Evolutionary conservation across 352 stramenopile genomes (phyloP).

Genomic region (Pythium dissimile): DNA sequence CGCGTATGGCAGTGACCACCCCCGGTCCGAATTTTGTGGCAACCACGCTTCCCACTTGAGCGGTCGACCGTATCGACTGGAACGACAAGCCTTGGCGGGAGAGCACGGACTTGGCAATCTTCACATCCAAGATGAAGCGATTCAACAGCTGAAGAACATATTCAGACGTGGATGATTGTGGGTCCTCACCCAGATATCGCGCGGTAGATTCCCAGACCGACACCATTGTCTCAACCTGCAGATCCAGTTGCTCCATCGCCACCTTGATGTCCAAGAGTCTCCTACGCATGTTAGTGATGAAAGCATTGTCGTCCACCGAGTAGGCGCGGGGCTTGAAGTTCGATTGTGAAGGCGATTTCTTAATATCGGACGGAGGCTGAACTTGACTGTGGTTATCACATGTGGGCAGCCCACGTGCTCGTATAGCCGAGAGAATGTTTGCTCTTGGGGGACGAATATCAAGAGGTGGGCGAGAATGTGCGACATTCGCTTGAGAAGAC

Average conservation of each 20-base stretch:
- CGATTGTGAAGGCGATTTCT: neutral
- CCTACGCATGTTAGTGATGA: slow-evolving; percentile 49
- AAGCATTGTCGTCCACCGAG: slow-evolving; percentile 44
- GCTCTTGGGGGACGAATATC: neutral
- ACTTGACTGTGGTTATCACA: neutral
- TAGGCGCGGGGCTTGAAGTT: slow-evolving; percentile 43
- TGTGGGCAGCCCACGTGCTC: neutral
- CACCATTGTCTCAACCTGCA: slow-evolving; percentile 57
- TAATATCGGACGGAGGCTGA: neutral
- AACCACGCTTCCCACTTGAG: slow-evolving; percentile 58
- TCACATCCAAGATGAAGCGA: slow-evolving; percentile 74
- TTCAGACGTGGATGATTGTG: slow-evolving; percentile 52
- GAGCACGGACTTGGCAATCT: slow-evolving; percentile 59
- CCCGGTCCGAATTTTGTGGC: slow-evolving; percentile 58
- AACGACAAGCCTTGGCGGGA: slow-evolving; percentile 59
- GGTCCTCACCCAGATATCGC: slow-evolving; percentile 66
- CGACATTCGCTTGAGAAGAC: neutral
- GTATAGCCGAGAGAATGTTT: slow-evolving; percentile 15
- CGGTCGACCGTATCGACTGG: neutral
- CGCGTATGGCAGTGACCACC: slow-evolving; percentile 57
- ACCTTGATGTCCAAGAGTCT: slow-evolving; percentile 49
- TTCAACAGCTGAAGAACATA: slow-evolving; percentile 69
- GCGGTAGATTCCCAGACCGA: slow-evolving; percentile 61
- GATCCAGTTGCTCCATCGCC: slow-evolving; percentile 55
- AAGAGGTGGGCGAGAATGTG: no score